These are phyloP conservation scores for Kodamaea kakaduensis DNA, from an alignment of 805 yeast species.

Conservation along the genomic window DNA sequence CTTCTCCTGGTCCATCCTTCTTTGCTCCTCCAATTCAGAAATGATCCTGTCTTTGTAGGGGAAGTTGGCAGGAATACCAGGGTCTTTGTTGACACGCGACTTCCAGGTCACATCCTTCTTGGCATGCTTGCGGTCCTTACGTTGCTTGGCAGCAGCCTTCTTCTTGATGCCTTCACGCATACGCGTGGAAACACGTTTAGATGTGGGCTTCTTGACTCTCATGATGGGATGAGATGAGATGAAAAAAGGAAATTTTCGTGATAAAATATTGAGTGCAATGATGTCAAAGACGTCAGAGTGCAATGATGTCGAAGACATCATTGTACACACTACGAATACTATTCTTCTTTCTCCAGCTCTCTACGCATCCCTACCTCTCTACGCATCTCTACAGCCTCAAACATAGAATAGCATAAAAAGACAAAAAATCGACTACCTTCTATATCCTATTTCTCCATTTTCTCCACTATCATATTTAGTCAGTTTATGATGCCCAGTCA, in stretches of 20 bases:
- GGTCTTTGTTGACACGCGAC: conserved; percentile 77
- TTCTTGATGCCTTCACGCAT: conserved; percentile 95
- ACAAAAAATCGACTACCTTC: too few species aligned
- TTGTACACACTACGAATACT: too few species aligned
- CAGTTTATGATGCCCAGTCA: conserved; percentile 1
- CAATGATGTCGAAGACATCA: too few species aligned
- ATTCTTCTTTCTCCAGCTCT: too few species aligned
- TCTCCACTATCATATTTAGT: background rate
- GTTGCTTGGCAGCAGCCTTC: conserved; percentile 87
- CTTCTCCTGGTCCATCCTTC: conserved; percentile 53
- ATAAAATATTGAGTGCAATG: too few species aligned
- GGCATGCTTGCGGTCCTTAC: conserved; percentile 75
- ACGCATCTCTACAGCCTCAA: too few species aligned
- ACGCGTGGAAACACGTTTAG: conserved; percentile 88
- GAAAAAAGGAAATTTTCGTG: too few species aligned
- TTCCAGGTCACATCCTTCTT: conserved; percentile 95
- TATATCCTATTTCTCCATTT: conserved; percentile 2
- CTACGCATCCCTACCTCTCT: too few species aligned
- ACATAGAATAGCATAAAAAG: too few species aligned
- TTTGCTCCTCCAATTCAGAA: conserved; percentile 61
- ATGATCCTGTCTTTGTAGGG: conserved; percentile 89
- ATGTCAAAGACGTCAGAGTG: too few species aligned
- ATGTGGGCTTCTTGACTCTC: conserved; percentile 61
- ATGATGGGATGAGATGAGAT: conserved; percentile 16
- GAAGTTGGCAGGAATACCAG: conserved; percentile 91